Evolutionary conservation across 2,329 filamentous ascomycete genomes (phyloP).

Genomic region (Camillea tinctor): DNA sequence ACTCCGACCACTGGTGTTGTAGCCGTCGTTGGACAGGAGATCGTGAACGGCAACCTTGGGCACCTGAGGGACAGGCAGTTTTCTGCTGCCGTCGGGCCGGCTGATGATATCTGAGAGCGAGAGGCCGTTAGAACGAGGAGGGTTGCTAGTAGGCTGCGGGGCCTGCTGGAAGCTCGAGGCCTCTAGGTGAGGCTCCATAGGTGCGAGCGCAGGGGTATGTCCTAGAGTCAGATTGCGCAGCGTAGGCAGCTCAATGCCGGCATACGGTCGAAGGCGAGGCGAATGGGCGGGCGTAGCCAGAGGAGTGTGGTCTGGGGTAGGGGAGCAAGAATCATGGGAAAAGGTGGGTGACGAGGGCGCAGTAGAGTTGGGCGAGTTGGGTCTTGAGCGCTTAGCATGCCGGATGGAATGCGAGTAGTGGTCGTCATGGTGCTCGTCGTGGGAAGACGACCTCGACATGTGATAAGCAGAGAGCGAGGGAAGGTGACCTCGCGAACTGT

Average conservation of each 20-base stretch:
- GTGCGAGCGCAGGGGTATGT: slow-evolving; percentile 56
- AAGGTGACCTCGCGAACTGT: slow-evolving; percentile 59
- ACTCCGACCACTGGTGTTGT: slow-evolving; percentile 71
- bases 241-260: slow-evolving; percentile 79
- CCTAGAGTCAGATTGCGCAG: slow-evolving; percentile 65
- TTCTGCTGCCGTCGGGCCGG: slow-evolving; percentile 80
- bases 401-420: slow-evolving; percentile 68
- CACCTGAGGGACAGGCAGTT: slow-evolving; percentile 87
- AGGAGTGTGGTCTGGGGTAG: slow-evolving; percentile 97
- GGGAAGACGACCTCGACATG: slow-evolving; percentile 86
- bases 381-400: slow-evolving; percentile 82
- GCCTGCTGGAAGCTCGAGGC: slow-evolving; percentile 38
- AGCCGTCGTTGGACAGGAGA: slow-evolving; percentile 64
- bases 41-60: slow-evolving; percentile 88
- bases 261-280: slow-evolving; percentile 80
- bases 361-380: slow-evolving; percentile 92
- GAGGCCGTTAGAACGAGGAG: slow-evolving; percentile 61
- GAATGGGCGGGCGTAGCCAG: slow-evolving; percentile 94
- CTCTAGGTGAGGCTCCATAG: slow-evolving; percentile 58
- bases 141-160: slow-evolving; percentile 52
- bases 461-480: slow-evolving; percentile 84
- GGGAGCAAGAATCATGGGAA: slow-evolving; percentile 91
- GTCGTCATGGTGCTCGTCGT: slow-evolving; percentile 75
- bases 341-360: slow-evolving; percentile 95
- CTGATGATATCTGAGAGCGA: slow-evolving; percentile 92